Evolutionary conservation across 2,329 filamentous ascomycete genomes (phyloP), one percentile per base, ranked within the genome.

Genomic region (Mycosphaerelloides madeirae): DNA sequence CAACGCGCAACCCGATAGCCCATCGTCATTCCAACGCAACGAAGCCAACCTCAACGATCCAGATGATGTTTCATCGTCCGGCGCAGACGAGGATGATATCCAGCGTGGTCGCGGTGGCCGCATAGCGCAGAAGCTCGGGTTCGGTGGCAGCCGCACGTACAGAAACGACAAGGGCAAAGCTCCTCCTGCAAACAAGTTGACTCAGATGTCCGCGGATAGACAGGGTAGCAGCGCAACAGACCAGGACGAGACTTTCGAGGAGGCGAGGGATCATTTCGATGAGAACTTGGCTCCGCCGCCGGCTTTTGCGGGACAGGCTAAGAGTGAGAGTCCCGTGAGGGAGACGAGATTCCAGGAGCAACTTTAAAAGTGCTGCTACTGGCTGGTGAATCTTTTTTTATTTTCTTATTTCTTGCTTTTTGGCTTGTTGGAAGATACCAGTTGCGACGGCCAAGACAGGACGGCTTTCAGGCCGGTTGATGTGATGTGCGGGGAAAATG

Each of bases 261-360:
- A 79, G 61, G 73, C 70, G 8, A 67, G 67, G 46, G 73, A 76
- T 54, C 60, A 62, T 33, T 74, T 75, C 46, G 73, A 78, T 49
- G 70, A 75, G 53, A 65, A 59, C 29, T 57, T 71, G 14, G 66
- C 65, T 35, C 68, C 69, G 29, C 65, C 67, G 13, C 67, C 68
- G 29, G 65, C 59, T 28, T 70, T 71, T 49, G 59, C 44, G 3
- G 58, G 57, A 3, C 54, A 60, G 51, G 48, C 40, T 37, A 63
- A 60, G 57, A 60, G 71, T 36, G 69, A 69, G 40, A 81, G 77
- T 59, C 77, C 78, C 0, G 72, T 53, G 3, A 41, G 53, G 29
- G 53, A 43, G 36, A 80, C 79, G 31, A 76, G 70, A 53, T 84
- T 84, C 53, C 69, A 68, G 37, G 80, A 84, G 65, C 74, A 77